Conservation (phyloP, 1,284 basidiomycete species). For the Ceratobasidium sp. region DNA sequence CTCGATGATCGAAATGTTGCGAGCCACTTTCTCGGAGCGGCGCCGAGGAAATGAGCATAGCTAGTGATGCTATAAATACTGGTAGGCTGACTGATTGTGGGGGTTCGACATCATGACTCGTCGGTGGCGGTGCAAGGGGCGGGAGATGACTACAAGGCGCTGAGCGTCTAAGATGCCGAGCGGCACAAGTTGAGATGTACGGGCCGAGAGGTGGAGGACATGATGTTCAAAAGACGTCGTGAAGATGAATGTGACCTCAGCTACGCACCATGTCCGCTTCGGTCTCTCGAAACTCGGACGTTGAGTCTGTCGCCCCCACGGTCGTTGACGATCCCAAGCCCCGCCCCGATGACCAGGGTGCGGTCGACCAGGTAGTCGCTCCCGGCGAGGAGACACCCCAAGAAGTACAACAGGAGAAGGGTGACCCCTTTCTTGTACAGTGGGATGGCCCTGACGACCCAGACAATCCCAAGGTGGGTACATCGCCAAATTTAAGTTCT, state of each 20-base stretch:
- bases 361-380: conserved; percentile 38
- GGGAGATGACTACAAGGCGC: neutral
- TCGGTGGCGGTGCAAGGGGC: too few species aligned
- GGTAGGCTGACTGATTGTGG: too few species aligned
- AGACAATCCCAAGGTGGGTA: conserved; percentile 58
- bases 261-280: conserved; percentile 24
- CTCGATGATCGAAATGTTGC: too few species aligned
- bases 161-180: conserved; percentile 6
- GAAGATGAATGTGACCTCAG: neutral
- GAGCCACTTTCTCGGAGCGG: too few species aligned
- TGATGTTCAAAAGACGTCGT: conserved; percentile 8
- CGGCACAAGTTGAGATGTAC: conserved; percentile 1
- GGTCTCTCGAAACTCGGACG: conserved; percentile 28
- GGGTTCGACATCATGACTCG: too few species aligned
- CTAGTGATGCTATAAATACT: too few species aligned
- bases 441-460: conserved; percentile 56
- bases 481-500: neutral
- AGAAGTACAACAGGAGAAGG: conserved; percentile 43
- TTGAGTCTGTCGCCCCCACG: conserved; percentile 29
- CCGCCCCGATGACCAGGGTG: neutral
- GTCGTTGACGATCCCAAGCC: conserved; percentile 25
- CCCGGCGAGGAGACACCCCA: conserved; percentile 42
- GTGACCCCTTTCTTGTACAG: conserved; percentile 56
- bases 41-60: too few species aligned
- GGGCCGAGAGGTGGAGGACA: conserved; percentile 3